These are phyloP conservation scores for Pholiota adiposa DNA, from an alignment of 1,284 basidiomycete genomes.

Conservation along the genomic window DNA sequence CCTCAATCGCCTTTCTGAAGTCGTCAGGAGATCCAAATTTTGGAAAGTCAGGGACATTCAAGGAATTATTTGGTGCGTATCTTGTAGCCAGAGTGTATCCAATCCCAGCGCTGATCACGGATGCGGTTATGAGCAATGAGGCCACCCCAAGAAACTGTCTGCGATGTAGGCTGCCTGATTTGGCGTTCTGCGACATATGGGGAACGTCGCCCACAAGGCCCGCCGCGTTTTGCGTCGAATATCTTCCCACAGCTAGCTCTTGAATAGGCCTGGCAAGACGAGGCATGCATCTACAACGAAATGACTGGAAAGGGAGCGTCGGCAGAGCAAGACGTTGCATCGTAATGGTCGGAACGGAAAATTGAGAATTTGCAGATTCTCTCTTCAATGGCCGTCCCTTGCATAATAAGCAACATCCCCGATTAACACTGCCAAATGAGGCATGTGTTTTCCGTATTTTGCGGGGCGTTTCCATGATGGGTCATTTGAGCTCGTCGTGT, in stretches of 20 bases:
- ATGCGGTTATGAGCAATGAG: constrained; percentile 12
- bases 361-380: background rate
- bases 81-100: constrained; percentile 13
- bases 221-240: background rate
- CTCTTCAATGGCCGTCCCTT: constrained; percentile 1
- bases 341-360: constrained; percentile 6
- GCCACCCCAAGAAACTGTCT: background rate
- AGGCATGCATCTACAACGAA: background rate
- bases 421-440: background rate
- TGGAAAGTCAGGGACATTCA: constrained; percentile 4
- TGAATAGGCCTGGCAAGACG: background rate
- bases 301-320: background rate
- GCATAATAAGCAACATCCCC: background rate
- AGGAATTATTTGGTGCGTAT: background rate
- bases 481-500: background rate
- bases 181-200: background rate
- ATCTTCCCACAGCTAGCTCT: background rate
- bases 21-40: constrained; percentile 32
- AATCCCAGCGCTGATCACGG: constrained; percentile 9
- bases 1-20: constrained; percentile 41
- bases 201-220: background rate
- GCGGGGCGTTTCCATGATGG: background rate
- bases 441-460: background rate
- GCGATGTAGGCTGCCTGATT: background rate
- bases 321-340: background rate